phyloP scores from a whole-genome alignment of 192 early-diverging fungal species.

The Coemansia sp. region DNA sequence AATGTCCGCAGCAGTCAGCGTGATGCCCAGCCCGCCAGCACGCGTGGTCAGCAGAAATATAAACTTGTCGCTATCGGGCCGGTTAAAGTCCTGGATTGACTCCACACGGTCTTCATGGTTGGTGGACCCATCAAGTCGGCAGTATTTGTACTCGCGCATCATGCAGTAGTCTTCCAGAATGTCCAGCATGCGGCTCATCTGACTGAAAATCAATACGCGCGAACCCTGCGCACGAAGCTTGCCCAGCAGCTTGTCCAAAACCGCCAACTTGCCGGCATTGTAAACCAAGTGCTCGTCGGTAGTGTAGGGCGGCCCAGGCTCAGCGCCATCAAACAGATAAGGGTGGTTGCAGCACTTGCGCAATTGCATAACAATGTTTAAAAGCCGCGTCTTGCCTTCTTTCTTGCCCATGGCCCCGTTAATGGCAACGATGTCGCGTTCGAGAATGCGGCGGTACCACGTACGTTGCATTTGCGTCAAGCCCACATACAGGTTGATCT shows the following conservation, averaged over 20 bases:
- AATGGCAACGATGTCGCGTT: conserved; percentile 97
- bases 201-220: conserved; percentile 92
- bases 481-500: conserved; percentile 88
- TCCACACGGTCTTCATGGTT: conserved; percentile 88
- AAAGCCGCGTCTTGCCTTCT: conserved; percentile 83
- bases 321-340: conserved; percentile 87
- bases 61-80: conserved; percentile 86
- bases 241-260: conserved; percentile 85
- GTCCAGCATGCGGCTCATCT: conserved; percentile 98
- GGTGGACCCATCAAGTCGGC: conserved; percentile 96
- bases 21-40: conserved; percentile 97
- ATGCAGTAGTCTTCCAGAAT: conserved; percentile 97
- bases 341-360: conserved; percentile 92
- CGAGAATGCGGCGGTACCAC: conserved; percentile 93
- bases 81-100: conserved; percentile 93
- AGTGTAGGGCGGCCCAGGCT: conserved; percentile 94
- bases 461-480: conserved; percentile 92
- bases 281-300: conserved; percentile 94
- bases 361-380: conserved; percentile 96
- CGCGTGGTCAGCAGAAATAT: conserved; percentile 95
- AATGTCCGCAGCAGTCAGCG: conserved; percentile 91
- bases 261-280: conserved; percentile 92
- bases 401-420: conserved; percentile 78
- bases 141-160: conserved; percentile 89
- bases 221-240: conserved; percentile 84